phyloP scores from a whole-genome alignment of 140 eudicot genomes.

The Ambrosia hybrid region DNA sequence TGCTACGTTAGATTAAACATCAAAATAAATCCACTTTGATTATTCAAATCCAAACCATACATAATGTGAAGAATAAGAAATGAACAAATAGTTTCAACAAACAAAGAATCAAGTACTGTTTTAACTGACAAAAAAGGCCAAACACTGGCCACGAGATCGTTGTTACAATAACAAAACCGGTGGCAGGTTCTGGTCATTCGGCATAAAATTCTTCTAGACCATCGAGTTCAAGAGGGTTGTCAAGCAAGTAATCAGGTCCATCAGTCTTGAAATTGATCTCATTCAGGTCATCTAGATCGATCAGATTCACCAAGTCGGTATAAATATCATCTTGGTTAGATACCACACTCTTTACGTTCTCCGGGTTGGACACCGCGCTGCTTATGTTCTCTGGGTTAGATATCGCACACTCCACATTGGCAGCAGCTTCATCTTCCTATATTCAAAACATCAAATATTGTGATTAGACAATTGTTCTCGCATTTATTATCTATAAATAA shows the following conservation, averaged over 20 bases:
- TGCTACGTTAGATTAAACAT: background rate
- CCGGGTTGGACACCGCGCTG: background rate
- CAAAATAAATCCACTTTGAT: background rate
- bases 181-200: slow-evolving; percentile 13
- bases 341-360: slow-evolving; percentile 3
- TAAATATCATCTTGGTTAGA: slow-evolving; percentile 12
- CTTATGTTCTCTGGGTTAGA: slow-evolving; percentile 1
- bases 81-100: background rate
- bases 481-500: background rate
- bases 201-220: slow-evolving; percentile 22
- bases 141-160: background rate
- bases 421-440: slow-evolving; percentile 18
- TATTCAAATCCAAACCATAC: background rate
- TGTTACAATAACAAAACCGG: background rate
- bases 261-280: slow-evolving; percentile 1
- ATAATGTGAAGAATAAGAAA: background rate
- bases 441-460: slow-evolving; percentile 2
- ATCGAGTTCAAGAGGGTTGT: slow-evolving; percentile 12
- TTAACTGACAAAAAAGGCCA: background rate
- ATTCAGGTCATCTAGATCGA: slow-evolving; percentile 19
- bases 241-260: background rate
- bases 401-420: background rate
- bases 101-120: background rate
- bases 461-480: background rate
- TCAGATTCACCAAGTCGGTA: slow-evolving; percentile 6